A percentile compares a stretch with the other conserved stretches of the same genome.
Evolutionary conservation across 169 alveolate species (phyloP).

Genomic region (Theileria sp.): DNA sequence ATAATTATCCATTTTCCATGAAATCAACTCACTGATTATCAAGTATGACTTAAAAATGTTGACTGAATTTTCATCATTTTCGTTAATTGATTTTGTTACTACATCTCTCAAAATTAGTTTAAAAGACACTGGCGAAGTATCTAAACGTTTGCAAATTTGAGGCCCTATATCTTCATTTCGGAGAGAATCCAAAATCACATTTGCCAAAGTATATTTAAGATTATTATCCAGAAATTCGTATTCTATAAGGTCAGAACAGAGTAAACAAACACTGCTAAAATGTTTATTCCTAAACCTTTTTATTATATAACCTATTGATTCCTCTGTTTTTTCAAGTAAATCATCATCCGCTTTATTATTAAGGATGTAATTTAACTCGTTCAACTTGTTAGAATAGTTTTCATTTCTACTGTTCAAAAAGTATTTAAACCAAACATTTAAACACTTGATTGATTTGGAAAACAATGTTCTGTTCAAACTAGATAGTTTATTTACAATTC

Average conservation of each 20-base stretch:
- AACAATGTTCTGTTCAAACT: conserved; percentile 19
- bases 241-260: background rate
- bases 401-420: conserved; percentile 13
- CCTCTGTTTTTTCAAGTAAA: background rate
- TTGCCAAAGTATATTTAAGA: background rate
- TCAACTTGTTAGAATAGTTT: background rate
- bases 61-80: background rate
- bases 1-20: conserved; percentile 19
- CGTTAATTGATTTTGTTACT: conserved; percentile 9
- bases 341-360: no score
- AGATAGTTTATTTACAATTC: conserved; percentile 11
- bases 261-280: background rate
- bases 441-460: conserved; percentile 1
- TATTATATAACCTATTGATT: background rate
- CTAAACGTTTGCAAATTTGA: background rate
- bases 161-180: background rate
- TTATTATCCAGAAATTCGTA: background rate
- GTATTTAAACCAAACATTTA: conserved; percentile 17
- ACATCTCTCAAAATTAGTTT: conserved; percentile 22
- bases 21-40: background rate
- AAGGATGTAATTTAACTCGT: background rate
- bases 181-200: background rate
- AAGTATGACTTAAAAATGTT: background rate
- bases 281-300: conserved; percentile 4
- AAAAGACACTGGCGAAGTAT: background rate